Conservation (phyloP, 2,329 filamentous ascomycete genomes). For the Colletotrichum neosansevieriae region DNA sequence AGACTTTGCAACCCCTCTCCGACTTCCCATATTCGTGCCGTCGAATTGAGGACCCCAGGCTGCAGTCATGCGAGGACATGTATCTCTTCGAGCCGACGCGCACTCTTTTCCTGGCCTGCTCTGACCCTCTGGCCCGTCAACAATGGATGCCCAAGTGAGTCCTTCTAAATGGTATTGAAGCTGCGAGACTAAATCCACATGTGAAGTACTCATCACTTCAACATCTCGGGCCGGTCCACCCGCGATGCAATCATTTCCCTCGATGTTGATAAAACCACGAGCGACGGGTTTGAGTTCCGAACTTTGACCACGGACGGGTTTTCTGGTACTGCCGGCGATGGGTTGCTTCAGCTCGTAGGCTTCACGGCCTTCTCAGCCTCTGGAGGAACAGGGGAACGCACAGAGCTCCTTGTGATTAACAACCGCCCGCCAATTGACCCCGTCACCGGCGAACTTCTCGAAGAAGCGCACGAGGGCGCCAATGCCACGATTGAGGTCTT, state of each 20-base stretch:
- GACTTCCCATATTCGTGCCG: conserved; percentile 48
- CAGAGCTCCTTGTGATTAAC: conserved; percentile 45
- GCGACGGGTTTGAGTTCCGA: conserved; percentile 41
- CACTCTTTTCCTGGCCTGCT: conserved; percentile 48
- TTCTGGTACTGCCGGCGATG: conserved; percentile 48
- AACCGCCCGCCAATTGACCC: conserved; percentile 45
- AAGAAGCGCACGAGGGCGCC: conserved; percentile 74
- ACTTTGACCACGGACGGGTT: conserved; percentile 46
- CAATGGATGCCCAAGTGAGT: conserved; percentile 46
- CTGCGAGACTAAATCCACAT: conserved; percentile 5
- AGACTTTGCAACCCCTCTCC: conserved; percentile 44
- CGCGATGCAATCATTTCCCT: conserved; percentile 49
- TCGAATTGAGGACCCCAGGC: conserved; percentile 44
- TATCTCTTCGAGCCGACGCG: conserved; percentile 48
- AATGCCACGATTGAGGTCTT: conserved; percentile 65
- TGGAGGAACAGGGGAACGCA: conserved; percentile 41
- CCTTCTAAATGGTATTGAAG: neutral
- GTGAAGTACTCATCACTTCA: conserved; percentile 40
- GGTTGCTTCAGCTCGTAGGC: conserved; percentile 47
- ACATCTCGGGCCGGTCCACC: conserved; percentile 46
- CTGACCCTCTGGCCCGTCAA: conserved; percentile 40
- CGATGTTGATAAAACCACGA: conserved; percentile 48
- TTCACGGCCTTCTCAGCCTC: conserved; percentile 43
- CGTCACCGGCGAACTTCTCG: conserved; percentile 53
- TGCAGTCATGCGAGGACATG: conserved; percentile 50